Conservation (phyloP, 257 asterid genomes). For the Anisodus acutangulus region DNA sequence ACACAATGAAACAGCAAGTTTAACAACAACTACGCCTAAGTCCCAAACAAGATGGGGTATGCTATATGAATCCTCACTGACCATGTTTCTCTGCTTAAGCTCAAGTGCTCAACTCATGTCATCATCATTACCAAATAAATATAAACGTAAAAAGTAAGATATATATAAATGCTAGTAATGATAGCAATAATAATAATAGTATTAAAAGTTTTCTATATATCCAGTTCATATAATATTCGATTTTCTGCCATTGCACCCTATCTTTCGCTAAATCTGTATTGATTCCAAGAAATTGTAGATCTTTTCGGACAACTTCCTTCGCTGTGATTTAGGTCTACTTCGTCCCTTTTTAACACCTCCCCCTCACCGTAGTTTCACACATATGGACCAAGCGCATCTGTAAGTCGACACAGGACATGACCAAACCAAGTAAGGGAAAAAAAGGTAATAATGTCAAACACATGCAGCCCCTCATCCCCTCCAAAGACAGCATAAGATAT, state of each 20-base stretch:
- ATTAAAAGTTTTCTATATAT: neutral
- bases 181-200: neutral
- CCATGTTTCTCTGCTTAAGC: neutral
- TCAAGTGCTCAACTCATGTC: conserved; percentile 22
- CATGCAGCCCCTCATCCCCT: neutral
- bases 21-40: neutral
- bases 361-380: neutral
- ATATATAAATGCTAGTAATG: neutral
- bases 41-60: conserved; percentile 3
- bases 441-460: neutral
- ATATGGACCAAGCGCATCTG: neutral
- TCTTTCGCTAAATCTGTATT: neutral
- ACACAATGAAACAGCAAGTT: conserved; percentile 13
- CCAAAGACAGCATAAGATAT: neutral
- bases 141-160: neutral
- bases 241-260: neutral
- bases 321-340: neutral
- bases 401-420: neutral
- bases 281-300: conserved; percentile 22
- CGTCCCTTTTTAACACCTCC: neutral
- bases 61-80: neutral
- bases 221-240: no score
- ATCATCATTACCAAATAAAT: conserved; percentile 13
- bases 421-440: conserved; percentile 22
- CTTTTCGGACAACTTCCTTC: neutral